phyloP scores from a whole-genome alignment of 257 asterid genomes.

The Solanum chmielewskii region DNA sequence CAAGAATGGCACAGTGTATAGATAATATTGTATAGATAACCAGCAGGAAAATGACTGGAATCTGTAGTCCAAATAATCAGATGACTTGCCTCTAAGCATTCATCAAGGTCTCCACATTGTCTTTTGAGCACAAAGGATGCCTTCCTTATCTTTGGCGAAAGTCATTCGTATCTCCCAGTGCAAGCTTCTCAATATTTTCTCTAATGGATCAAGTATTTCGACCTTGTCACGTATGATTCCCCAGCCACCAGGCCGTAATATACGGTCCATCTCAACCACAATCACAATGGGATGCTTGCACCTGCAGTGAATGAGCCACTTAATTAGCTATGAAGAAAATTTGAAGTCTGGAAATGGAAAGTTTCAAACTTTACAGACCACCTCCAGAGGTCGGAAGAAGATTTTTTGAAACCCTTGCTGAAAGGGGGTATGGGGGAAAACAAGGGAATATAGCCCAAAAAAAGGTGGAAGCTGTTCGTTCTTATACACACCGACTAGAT shows the following conservation, averaged over 20 bases:
- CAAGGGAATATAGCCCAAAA: background rate
- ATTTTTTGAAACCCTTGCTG: background rate
- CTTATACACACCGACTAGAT: background rate
- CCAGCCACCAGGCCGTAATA: constrained; percentile 88
- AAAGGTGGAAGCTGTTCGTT: background rate
- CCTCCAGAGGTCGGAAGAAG: background rate
- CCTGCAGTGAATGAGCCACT: constrained; percentile 22
- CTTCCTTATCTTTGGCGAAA: constrained; percentile 61
- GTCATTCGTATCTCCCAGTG: constrained; percentile 91
- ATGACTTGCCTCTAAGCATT: background rate
- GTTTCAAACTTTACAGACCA: background rate
- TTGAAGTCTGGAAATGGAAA: background rate
- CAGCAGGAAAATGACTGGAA: background rate
- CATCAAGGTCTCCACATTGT: constrained; percentile 73
- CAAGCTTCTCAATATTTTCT: constrained; percentile 58
- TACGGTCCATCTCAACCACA: constrained; percentile 84
- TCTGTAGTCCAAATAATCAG: background rate
- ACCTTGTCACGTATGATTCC: constrained; percentile 72
- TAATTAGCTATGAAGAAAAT: background rate
- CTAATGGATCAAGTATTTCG: constrained; percentile 73
- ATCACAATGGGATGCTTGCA: constrained; percentile 71
- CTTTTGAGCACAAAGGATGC: constrained; percentile 76
- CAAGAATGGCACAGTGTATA: background rate
- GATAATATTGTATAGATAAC: background rate
- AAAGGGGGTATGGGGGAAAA: background rate